Evolutionary conservation across 1,139 yeast genomes (phyloP), one percentile per base, ranked within the genome.

Genomic region (Blastobotrys ciferrii): DNA sequence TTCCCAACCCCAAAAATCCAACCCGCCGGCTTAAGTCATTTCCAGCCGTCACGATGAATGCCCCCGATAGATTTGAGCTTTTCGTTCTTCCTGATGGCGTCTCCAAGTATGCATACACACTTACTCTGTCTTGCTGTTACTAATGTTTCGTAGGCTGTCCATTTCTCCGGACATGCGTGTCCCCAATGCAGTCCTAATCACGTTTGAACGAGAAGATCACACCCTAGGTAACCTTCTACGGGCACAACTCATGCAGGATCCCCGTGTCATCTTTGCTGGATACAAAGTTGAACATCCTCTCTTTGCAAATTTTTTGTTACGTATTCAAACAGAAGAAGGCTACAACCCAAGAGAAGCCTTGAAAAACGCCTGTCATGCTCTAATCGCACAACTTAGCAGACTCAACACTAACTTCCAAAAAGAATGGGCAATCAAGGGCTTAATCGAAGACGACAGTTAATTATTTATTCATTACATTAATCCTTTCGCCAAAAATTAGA

Each of bases 31-130:
- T n/a, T n/a, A n/a, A n/a, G n/a, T n/a, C n/a, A n/a, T n/a, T n/a
- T n/a, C n/a, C n/a, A n/a, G 28, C 28, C 9, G n/a, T 23, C 44
- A 57, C 39, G 46, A 92, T 92, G 98, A 92, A 92, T 73, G 98
- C 98, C 61, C 98, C 98, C 71, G 98, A 92, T 73, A 84, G 98
- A 77, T 92, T 91, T 67, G 98, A 92, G 74, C 79, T 92, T 46
- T 92, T 92, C 67, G 81, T 92, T 60, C 77, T 92, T 61, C 98
- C 98, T n/a, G 98, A 92, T 67, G 98, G 98, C 41, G 95, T 88
- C 46, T 87, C 92, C 48, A 68, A 67, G 72, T 67, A 57, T 15
- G 69, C 55, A 30, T n/a, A 12, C 33, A 15, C 23, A 3, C 6
- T 18, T 19, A 39, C 7, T 23, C n/a, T 4, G 19, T 23, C 18